A percentile compares a stretch with the other conserved stretches of the same genome.
Evolutionary conservation across 768 basidiomycete species (phyloP).

Genomic region (Udeniomyces megalosporus): DNA sequence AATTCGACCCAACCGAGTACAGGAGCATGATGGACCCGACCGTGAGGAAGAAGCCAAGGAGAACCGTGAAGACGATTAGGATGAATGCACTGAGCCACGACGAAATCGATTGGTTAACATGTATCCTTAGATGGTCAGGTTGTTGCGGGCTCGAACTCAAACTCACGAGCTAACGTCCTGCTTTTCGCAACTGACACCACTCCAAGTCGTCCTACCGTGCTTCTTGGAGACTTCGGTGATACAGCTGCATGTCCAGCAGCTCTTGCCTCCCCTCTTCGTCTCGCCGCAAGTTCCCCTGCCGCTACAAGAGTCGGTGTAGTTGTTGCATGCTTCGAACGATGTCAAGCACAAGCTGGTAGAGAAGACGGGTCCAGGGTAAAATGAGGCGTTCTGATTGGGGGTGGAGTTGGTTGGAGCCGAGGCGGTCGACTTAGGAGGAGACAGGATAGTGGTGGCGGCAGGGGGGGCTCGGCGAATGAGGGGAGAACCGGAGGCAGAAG

Average conservation of each 20-base stretch:
- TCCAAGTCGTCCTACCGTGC: slow-evolving; percentile 54
- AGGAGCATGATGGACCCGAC: slow-evolving; percentile 53
- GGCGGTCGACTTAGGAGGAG: background rate
- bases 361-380: slow-evolving; percentile 33
- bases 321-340: slow-evolving; percentile 40
- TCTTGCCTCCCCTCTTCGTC: slow-evolving; percentile 43
- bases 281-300: slow-evolving; percentile 51
- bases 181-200: slow-evolving; percentile 56
- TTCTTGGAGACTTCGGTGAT: slow-evolving; percentile 37
- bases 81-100: slow-evolving; percentile 53
- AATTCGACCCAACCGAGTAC: slow-evolving; percentile 43
- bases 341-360: slow-evolving; percentile 48
- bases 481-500: background rate
- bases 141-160: no score
- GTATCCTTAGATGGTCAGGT: no score
- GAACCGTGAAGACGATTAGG: slow-evolving; percentile 50
- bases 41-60: slow-evolving; percentile 48
- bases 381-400: background rate
- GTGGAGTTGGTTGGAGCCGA: background rate
- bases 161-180: slow-evolving; percentile 67
- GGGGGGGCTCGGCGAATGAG: background rate
- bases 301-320: slow-evolving; percentile 50
- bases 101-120: background rate
- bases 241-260: slow-evolving; percentile 41
- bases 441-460: background rate